A percentile compares a stretch with the other conserved stretches of the same genome.
These are phyloP conservation scores for Cicer chorassanicum DNA, from an alignment of 306 rosid genomes.

Conservation along the genomic window DNA sequence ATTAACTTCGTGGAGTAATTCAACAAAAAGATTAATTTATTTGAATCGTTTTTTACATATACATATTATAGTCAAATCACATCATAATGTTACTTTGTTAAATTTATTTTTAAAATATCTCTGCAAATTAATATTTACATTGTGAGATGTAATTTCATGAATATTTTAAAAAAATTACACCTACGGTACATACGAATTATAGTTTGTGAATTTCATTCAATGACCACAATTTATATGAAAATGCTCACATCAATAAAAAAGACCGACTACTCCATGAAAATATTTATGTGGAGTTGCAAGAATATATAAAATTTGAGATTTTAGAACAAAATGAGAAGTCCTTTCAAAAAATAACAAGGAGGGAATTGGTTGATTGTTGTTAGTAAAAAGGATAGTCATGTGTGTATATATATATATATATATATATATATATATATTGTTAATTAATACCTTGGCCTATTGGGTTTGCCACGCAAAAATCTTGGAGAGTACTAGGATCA, in stretches of 20 bases:
- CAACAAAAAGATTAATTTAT: no score
- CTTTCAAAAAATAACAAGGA: not conserved
- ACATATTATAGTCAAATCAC: no score
- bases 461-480: slow-evolving; percentile 55
- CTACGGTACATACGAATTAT: no score
- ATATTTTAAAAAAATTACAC: no score
- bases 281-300: not conserved
- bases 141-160: no score
- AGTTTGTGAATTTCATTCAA: not conserved
- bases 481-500: slow-evolving; percentile 45
- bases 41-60: no score
- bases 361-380: no score
- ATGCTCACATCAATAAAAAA: not conserved
- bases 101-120: no score
- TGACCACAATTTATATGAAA: not conserved
- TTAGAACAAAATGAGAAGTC: not conserved
- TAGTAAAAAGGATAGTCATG: not conserved
- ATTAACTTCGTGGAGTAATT: no score
- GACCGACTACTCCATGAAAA: not conserved
- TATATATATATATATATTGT: not conserved
- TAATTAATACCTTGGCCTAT: slow-evolving; percentile 42
- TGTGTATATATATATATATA: not conserved
- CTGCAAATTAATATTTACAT: no score
- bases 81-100: no score
- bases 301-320: not conserved